These are phyloP conservation scores for Emericellopsis cladophorae DNA, from an alignment of 2,329 filamentous ascomycete species.

Conservation along the genomic window DNA sequence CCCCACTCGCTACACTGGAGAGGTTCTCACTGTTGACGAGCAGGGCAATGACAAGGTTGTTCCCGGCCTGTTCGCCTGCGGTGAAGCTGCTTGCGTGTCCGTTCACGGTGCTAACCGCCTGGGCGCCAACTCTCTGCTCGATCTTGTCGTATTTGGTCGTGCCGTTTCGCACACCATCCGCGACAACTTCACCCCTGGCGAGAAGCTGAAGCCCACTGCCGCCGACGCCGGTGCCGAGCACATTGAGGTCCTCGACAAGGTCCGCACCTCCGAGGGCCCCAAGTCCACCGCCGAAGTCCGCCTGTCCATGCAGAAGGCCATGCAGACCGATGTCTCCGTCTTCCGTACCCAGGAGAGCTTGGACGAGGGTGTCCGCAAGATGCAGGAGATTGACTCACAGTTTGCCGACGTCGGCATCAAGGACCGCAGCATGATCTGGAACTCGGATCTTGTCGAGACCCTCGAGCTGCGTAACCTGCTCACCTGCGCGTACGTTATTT, in stretches of 20 bases:
- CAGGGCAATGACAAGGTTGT: slow-evolving; percentile 85
- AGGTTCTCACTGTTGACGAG: slow-evolving; percentile 82
- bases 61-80: slow-evolving; percentile 87
- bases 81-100: slow-evolving; percentile 94
- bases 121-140: slow-evolving; percentile 94
- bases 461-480: slow-evolving; percentile 90
- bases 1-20: slow-evolving; percentile 91
- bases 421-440: slow-evolving; percentile 99
- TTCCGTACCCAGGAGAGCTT: slow-evolving; percentile 92
- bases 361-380: slow-evolving; percentile 84
- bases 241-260: slow-evolving; percentile 73
- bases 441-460: slow-evolving; percentile 92
- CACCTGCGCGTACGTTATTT: slow-evolving; percentile 84
- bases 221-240: slow-evolving; percentile 82
- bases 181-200: slow-evolving; percentile 79
- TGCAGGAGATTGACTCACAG: slow-evolving; percentile 68
- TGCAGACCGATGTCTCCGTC: slow-evolving; percentile 94
- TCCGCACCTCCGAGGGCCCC: slow-evolving; percentile 72
- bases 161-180: slow-evolving; percentile 95
- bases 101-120: slow-evolving; percentile 97
- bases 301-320: slow-evolving; percentile 90
- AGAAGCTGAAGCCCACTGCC: slow-evolving; percentile 64
- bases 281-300: slow-evolving; percentile 84
- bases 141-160: slow-evolving; percentile 94
- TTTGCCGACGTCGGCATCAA: slow-evolving; percentile 85